Conservation (phyloP, 2,329 filamentous ascomycete species). For the Verticillium tricorpus region DNA sequence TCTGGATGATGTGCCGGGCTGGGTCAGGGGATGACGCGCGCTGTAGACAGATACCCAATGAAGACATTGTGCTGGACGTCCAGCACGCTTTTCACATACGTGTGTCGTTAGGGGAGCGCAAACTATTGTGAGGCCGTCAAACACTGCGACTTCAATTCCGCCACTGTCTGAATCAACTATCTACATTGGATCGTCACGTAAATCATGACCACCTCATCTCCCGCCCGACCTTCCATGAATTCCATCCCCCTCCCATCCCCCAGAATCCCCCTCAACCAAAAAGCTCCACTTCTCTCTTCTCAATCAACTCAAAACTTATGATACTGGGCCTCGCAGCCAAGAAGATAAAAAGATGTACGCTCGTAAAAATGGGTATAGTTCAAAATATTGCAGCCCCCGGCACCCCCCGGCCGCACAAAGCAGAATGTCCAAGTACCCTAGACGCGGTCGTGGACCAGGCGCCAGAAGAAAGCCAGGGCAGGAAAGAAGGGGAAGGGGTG, state of each 20-base stretch:
- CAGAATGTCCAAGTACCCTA: background rate
- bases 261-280: too few species aligned
- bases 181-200: background rate
- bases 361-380: constrained; percentile 15
- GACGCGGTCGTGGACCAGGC: background rate
- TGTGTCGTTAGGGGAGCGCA: too few species aligned
- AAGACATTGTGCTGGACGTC: too few species aligned
- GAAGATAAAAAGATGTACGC: constrained; percentile 10
- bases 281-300: background rate
- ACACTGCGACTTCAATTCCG: background rate
- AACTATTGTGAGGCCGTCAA: background rate
- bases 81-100: too few species aligned
- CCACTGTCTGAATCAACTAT: background rate
- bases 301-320: constrained; percentile 5
- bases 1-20: constrained; percentile 68
- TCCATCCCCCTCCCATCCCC: too few species aligned
- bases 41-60: background rate
- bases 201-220: background rate
- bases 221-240: background rate
- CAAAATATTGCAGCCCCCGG: constrained; percentile 3
- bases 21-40: constrained; percentile 50
- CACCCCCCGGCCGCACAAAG: background rate
- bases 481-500: background rate
- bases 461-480: background rate
- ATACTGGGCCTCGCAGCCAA: background rate